Evolutionary conservation across 306 rosid species (phyloP), one percentile per base, ranked within the genome.

Genomic region (Begonia masoniana): DNA sequence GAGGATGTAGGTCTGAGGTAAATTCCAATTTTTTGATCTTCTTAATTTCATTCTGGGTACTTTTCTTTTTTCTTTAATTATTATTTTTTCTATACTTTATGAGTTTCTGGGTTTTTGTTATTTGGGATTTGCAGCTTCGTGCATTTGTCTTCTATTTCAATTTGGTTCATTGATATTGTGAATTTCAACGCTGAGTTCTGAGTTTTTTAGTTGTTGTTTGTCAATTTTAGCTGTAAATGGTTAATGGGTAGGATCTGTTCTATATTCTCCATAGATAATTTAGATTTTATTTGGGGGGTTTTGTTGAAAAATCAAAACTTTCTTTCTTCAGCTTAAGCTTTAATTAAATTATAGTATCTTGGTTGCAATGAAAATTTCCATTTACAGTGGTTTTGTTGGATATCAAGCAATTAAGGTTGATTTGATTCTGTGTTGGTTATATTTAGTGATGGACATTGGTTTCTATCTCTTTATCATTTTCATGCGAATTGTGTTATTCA

Each of bases 1-100:
- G 70, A 74, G 74, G 79, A 74, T 77, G 88, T 81, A 78, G 74
- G 83, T 67, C 62, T 85, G 82, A 86, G 96, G 96, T 91, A 83
- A 74, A 59, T 49, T 75, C 68, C 71, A 52, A 69, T 71, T 67
- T 70, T 26, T 55, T 3, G 16, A 62, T 31, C 42, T 10, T 50
- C 62, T 60, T 67, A 17, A 16, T 57, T 52, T 36, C 5, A 54
- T 26, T 67, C 16, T 59, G 54, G 57, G 43, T 63, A 59, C 50
- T 49, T 43, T 12, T 45, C 6, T 45, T 10, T 45, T 45, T 12
- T 1, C 6, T 9, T 43, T 43, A 17, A 17, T 12, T 43, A 17
- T 12, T 43, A 12, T 9, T 9, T 45, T 10, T 45, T 68, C 47
- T 58, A 15, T 59, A 60, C 52, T 70, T 49, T 24, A 55, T 31